phyloP scores from a whole-genome alignment of 2,329 filamentous ascomycete genomes.

The Dryadomyces quercus-mongolicae region DNA sequence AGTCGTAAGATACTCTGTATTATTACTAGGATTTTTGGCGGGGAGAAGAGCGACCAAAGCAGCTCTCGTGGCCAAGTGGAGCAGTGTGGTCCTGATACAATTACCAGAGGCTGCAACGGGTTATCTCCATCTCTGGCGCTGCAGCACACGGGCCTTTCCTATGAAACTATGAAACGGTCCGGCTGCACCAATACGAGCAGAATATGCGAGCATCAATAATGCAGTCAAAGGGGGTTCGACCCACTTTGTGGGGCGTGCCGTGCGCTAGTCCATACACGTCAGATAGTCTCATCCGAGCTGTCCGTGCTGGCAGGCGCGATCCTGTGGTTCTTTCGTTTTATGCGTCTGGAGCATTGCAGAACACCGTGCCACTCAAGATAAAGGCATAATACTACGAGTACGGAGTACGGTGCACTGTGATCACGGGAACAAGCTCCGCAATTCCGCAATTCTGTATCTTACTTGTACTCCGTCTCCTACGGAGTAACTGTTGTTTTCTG shows the following conservation, averaged over 20 bases:
- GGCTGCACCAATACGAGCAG: background rate
- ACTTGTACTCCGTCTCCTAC: no score
- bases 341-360: no score
- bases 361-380: no score
- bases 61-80: background rate
- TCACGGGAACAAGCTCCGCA: no score
- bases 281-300: no score
- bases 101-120: background rate
- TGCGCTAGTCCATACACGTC: background rate
- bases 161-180: background rate
- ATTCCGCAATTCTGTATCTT: no score
- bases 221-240: background rate
- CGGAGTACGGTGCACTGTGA: no score
- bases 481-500: no score
- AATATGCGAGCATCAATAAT: background rate
- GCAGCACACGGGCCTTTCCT: background rate
- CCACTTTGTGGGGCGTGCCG: background rate
- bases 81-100: background rate
- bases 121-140: background rate
- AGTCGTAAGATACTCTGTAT: no score
- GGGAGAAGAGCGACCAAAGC: background rate
- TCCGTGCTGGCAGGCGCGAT: background rate
- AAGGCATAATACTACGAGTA: no score
- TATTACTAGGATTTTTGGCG: background rate
- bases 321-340: background rate